Base-by-base conservation (phyloP, 2,329 filamentous ascomycete genomes). In the Fusarium longipes region DNA sequence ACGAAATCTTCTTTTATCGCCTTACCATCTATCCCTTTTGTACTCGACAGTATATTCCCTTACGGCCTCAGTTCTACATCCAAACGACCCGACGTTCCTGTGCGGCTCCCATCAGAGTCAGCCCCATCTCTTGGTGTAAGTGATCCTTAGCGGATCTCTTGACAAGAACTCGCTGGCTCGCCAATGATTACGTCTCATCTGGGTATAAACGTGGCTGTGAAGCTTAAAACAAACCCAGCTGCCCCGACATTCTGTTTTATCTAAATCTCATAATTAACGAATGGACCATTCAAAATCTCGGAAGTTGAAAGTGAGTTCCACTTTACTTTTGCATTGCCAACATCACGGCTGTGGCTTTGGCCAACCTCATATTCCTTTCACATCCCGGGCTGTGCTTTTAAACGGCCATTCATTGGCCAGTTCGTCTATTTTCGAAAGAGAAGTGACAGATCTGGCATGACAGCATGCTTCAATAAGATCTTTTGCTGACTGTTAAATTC, bases 161-260 rank as follows among this genome's bases (percentile, higher is more conserved):
- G 51, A 42, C 18, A 29, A 36, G 20, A 52, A 68, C 47, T 20
- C 27, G 56, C 52, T 48, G 36, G 65, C 65, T 68, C 65, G 65
- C 65, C 65, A 68, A 68, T 52, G 65, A 57, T 68, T 69, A 65
- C 18, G 29, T 25, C 48, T 29, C 60, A 24, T 53, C 36, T 50
- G 20, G 15, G 40, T 35, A 24, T 33, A 10, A 22, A 40, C 20
- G 58, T 43, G 57, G 57, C 59, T 44, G 57, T 49, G 32, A 49
- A 33, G 6, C n/a, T 38, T 25, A 32, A 43, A 33, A 36, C 36
- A 32, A 2, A 20, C 11, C 20, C 27, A 20, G 29, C 35, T 39
- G 10, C 15, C 27, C 57, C 18, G 48, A 29, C 36, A 35, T 44
- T 63, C 32, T 25, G 27, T 29, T 24, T 35, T 17, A 9, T n/a